Base-by-base conservation (phyloP, 1,139 yeast species). In the Eremothecium cymbalariae region DNA sequence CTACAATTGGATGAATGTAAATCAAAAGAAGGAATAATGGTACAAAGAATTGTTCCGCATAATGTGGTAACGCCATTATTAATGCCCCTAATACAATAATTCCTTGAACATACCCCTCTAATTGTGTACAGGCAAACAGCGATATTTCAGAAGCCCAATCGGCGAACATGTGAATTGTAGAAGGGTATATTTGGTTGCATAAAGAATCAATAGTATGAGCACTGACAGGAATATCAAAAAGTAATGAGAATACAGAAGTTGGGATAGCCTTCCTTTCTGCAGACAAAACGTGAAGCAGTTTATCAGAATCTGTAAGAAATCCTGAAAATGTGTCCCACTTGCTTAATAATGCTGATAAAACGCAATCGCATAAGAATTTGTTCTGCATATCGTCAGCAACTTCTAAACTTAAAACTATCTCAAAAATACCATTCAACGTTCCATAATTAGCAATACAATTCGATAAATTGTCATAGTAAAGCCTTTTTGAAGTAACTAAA, bases 1-100 rank as follows among this genome's bases (percentile, higher is more conserved):
- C 47, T 6, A 17, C 3, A 2, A 36, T 30, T 9, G 44, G 41
- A 27, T 45, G 47, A 2, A 30, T 31, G 20, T 47, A 44, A 7
- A 55, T 41, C 21, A 52, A 55, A 19, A 50, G 48, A 8, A 63
- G 28, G 26, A 63, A 35, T 2, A 56, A 43, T 34, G 31, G 44
- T 18, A 34, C 53, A 41, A 46, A 41, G 15, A 46, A 40, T 16
- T 38, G 32, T 9, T 33, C 31, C 2, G 51, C 39, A 16, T 47
- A 30, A 0, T 24, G 12, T 2, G 45, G 39, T 22, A 34, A 39
- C 1, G 23, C 44, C 3, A 42, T 33, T 1, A 56, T 33, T 33
- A 57, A 59, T 2, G 42, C 39, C 2, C 48, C 43, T 14, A 62
- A 40, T 2, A 23, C 9, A 1, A 36, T 16, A 13, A 26, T 13